Base-by-base conservation (phyloP, 129 eudicot species). In the Erigeron canadensis region DNA sequence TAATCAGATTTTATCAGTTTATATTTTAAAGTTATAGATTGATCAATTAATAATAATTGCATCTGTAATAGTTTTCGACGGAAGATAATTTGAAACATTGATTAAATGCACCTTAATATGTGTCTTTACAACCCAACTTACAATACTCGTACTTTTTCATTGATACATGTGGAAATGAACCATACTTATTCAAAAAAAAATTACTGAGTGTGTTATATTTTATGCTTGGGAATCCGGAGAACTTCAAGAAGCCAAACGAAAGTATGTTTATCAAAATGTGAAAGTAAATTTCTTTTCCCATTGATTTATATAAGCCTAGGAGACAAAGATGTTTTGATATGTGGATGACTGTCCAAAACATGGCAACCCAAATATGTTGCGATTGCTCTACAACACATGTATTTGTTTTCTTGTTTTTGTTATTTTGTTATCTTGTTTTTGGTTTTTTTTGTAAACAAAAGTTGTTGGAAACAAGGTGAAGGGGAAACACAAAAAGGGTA, bases 401-500 rank as follows among this genome's bases (percentile, higher is more conserved):
- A 62, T 67, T 62, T 69, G 64, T 70, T 70, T 70, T 63, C 77
- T 69, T 62, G 77, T 77, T 77, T 77, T 77, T 45, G 65, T 71
- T 71, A 67, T 58, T 74, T 66, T 66, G 58, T 66, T 66, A 43
- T 59, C 74, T 66, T 57, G 74, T 76, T 67, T 75, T 63, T 70
- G 69, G 16, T 61, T 69, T 69, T 19, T 61, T 42, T 40, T 50
- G 43, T 61, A 62, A 66, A 67, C 79, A 75, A 6, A 44, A 65
- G 76, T 77, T 77, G 77, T 70, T 77, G 81, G 81, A 77, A 77
- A 70, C 77, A 77, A 77, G 72, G 77, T 28, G 40, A 77, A 77
- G 81, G 74, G 81, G 76, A 77, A 77, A 77, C 81, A 77, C 81
- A 77, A 70, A 77, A 70, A 64, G 72, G 81, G 65, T 6, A 77